phyloP scores from a whole-genome alignment of 768 basidiomycete species.

The Trametes punicea region DNA sequence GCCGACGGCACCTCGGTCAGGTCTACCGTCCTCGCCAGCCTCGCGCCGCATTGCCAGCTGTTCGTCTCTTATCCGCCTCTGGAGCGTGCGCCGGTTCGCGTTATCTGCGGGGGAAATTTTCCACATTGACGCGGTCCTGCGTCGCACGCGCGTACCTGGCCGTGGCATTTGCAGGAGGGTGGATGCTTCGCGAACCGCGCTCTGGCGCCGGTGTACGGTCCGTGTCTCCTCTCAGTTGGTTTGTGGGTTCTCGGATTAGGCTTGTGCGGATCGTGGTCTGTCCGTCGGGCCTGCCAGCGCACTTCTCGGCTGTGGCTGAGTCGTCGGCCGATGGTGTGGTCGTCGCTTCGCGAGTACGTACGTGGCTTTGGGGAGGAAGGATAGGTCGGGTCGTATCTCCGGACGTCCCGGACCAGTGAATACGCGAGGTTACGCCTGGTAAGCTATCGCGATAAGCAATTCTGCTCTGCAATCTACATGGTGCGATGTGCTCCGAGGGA shows the following conservation, averaged over 20 bases:
- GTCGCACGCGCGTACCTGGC: neutral
- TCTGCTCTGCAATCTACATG: neutral
- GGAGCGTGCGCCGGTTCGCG: neutral
- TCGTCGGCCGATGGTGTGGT: neutral
- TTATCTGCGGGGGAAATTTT: neutral
- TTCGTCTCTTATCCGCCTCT: constrained; percentile 4
- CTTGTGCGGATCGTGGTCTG: constrained; percentile 15
- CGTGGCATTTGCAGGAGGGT: no score
- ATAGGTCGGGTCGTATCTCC: neutral
- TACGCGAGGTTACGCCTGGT: constrained; percentile 3
- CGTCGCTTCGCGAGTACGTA: neutral
- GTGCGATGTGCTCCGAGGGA: neutral
- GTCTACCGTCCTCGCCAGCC: neutral
- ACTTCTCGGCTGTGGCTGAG: neutral
- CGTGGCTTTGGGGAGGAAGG: neutral
- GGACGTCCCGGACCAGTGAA: neutral
- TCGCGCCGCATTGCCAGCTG: neutral
- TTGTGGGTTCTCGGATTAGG: neutral
- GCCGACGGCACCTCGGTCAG: constrained; percentile 3
- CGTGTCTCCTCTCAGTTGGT: neutral
- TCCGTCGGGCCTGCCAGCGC: neutral
- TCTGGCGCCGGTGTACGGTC: constrained; percentile 5
- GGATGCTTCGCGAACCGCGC: neutral
- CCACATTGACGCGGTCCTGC: neutral
- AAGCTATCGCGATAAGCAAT: neutral